Conservation (phyloP, 306 rosid species). For the Potentilla sterilis region DNA sequence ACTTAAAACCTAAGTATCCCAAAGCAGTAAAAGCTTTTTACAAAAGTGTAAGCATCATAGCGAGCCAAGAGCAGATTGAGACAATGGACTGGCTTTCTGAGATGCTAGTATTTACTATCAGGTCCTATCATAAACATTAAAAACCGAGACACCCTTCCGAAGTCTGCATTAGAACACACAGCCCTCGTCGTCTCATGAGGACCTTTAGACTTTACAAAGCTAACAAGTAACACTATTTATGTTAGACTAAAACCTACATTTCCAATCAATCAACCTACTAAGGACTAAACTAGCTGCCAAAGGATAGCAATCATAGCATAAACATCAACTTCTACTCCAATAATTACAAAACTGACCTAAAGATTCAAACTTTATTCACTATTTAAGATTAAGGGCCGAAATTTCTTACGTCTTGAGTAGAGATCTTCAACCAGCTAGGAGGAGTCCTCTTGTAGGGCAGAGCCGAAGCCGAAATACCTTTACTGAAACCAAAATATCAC, state of each 20-base stretch:
- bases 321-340: background rate
- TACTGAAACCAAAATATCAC: conserved; percentile 36
- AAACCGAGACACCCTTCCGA: conserved; percentile 2
- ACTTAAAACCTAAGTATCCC: background rate
- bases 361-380: background rate
- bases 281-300: background rate
- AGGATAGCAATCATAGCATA: background rate
- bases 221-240: background rate
- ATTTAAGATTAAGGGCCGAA: background rate
- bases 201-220: background rate
- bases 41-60: background rate
- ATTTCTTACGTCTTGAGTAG: conserved; percentile 64
- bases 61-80: conserved; percentile 11
- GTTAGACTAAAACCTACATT: background rate
- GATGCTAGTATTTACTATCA: background rate
- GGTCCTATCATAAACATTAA: background rate
- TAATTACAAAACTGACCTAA: background rate
- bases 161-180: background rate
- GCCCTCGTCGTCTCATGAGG: background rate
- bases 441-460: conserved; percentile 83
- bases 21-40: background rate
- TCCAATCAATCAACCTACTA: background rate
- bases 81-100: conserved; percentile 4
- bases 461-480: conserved; percentile 88
- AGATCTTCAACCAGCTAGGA: conserved; percentile 72